Conservation (phyloP, 108 stramenopile species). For the Pseudonitzschia delicatissima region DNA sequence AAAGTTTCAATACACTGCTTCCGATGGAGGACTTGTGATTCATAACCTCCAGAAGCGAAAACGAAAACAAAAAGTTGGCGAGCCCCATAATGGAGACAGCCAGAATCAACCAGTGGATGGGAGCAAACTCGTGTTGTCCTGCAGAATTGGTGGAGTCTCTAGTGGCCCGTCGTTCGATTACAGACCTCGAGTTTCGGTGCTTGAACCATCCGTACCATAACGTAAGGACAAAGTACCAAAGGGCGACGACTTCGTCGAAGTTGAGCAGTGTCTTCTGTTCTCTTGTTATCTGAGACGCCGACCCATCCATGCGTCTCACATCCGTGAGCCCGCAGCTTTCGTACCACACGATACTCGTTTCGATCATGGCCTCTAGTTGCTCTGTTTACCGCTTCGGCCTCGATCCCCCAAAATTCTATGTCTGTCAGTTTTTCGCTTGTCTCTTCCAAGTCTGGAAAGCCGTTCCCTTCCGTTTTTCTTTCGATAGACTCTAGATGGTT, state of each 20-base stretch:
- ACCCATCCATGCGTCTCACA: neutral
- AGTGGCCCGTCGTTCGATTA: neutral
- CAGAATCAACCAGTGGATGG: slow-evolving; percentile 5
- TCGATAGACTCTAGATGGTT: too few species aligned
- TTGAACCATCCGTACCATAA: slow-evolving; percentile 6
- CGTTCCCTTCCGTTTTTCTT: too few species aligned
- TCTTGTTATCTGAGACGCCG: neutral
- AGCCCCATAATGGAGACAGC: slow-evolving; percentile 6
- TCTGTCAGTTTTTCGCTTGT: neutral
- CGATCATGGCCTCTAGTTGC: too few species aligned
- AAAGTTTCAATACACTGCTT: neutral
- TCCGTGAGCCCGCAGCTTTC: neutral
- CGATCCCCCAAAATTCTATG: neutral
- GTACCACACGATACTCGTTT: too few species aligned
- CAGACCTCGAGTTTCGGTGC: neutral
- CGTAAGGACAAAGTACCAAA: slow-evolving; percentile 1
- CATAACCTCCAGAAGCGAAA: neutral
- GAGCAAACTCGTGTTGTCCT: neutral
- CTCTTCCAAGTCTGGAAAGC: too few species aligned
- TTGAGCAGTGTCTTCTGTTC: slow-evolving; percentile 1
- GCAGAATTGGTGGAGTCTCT: neutral
- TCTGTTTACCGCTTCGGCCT: neutral
- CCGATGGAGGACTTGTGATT: slow-evolving; percentile 4
- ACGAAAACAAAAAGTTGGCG: slow-evolving; percentile 3
- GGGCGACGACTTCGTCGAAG: slow-evolving; percentile 1